Evolutionary conservation across 139 green algal genomes (phyloP), one percentile per base, ranked within the genome.

Genomic region (Coelastrella sp.): DNA sequence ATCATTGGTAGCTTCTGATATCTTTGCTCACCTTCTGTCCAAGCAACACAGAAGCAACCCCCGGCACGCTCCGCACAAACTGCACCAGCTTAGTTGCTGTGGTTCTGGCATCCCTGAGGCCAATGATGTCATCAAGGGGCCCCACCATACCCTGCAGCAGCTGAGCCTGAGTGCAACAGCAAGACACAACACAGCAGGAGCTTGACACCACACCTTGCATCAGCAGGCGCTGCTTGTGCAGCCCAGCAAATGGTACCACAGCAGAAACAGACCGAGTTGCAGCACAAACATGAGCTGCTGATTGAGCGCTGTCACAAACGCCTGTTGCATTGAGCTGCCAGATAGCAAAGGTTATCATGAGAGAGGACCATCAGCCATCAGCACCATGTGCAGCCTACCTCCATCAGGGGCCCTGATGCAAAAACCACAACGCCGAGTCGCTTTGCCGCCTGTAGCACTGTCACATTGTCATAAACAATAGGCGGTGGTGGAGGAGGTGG

Each of bases 31-130:
- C 78, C 89, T 96, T 96, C 72, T 96, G 94, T 1, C 91, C 91
- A 79, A 93, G 65, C 80, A 93, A 79, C 14, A 80, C 63, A 5
- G n/a, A 20, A 1, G 61, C 60, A 27, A 92, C n/a, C 11, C 91
- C 91, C 0, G 94, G 94, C 3, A 85, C 92, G 85, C 91, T 95
- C 60, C 95, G 93, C 8, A 89, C 90, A 49, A 95, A 73, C 92
- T 97, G 95, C 85, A 97, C 87, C 89, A 96, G 87, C 87, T 95
- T 94, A 6, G 80, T 56, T 0, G 88, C 93, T 0, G 87, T 91
- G 22, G 57, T 83, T 17, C 49, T 22, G 22, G 84, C 12, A 7
- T 73, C 78, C 0, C 14, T 10, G 58, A 94, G 80, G 78, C 92
- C 89, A 78, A 92, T 7, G n/a, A 93, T 84, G 0, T 56, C 19